Conservation (phyloP, 345 rosid species). For the Citrus reticulata region DNA sequence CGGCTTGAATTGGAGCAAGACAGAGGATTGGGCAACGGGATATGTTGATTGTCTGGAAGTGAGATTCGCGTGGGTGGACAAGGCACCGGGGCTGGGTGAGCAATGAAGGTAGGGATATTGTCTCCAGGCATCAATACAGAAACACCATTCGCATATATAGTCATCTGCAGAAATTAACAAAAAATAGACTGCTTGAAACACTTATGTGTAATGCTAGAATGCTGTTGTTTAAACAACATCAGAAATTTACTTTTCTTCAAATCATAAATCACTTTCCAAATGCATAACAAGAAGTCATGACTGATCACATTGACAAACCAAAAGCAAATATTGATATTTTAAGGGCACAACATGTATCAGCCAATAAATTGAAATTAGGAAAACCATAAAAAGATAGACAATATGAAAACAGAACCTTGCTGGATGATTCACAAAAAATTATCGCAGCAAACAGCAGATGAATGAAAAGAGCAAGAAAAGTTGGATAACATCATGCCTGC, state of each 20-base stretch:
- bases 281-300: neutral
- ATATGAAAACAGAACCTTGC: neutral
- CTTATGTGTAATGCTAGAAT: neutral
- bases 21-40: neutral
- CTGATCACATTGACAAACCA: neutral
- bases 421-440: neutral
- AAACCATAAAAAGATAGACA: neutral
- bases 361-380: neutral
- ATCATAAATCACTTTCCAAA: neutral
- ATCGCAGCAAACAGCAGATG: neutral
- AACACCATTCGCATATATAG: slow-evolving; percentile 66
- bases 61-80: slow-evolving; percentile 29
- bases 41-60: slow-evolving; percentile 21
- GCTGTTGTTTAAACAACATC: neutral
- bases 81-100: slow-evolving; percentile 68
- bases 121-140: slow-evolving; percentile 98
- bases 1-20: slow-evolving; percentile 14
- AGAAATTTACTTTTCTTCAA: neutral
- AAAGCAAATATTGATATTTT: neutral
- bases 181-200: neutral
- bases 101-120: slow-evolving; percentile 74
- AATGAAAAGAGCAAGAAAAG: neutral
- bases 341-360: too few relatives aligned
- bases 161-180: slow-evolving; percentile 54
- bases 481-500: too few relatives aligned